phyloP scores from a whole-genome alignment of 1,284 basidiomycete species.

The Sphaerobolus stellatus region DNA sequence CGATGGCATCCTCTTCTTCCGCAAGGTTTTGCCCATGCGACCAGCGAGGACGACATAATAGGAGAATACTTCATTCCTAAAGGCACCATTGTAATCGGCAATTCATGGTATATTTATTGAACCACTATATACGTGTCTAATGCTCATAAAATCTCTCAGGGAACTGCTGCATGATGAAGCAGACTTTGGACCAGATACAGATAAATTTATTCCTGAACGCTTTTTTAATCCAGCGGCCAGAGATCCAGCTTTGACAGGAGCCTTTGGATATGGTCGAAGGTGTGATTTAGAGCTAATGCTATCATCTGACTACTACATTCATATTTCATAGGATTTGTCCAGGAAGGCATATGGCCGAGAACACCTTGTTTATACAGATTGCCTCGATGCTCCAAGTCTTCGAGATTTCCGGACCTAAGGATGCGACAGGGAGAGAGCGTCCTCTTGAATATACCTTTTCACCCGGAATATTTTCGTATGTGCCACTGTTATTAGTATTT shows the following conservation, averaged over 20 bases:
- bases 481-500: too few relatives aligned
- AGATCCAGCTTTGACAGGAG: background rate
- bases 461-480: too few relatives aligned
- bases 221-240: conserved; percentile 7
- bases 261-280: conserved; percentile 14
- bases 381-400: background rate
- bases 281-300: too few relatives aligned
- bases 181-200: background rate
- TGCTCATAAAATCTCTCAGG: background rate
- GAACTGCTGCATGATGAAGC: background rate
- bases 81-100: background rate
- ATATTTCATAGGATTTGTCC: conserved; percentile 9
- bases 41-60: background rate
- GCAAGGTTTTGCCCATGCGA: background rate
- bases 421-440: too few relatives aligned
- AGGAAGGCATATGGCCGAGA: conserved; percentile 9
- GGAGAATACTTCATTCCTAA: background rate
- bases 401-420: conserved; percentile 7
- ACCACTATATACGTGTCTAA: too few relatives aligned
- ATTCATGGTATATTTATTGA: background rate
- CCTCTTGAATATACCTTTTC: too few relatives aligned
- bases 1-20: background rate
- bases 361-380: conserved; percentile 4
- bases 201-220: conserved; percentile 12
- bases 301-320: too few relatives aligned